phyloP scores from a whole-genome alignment of 2,329 filamentous ascomycete genomes.

The Fusarium caatingaense region DNA sequence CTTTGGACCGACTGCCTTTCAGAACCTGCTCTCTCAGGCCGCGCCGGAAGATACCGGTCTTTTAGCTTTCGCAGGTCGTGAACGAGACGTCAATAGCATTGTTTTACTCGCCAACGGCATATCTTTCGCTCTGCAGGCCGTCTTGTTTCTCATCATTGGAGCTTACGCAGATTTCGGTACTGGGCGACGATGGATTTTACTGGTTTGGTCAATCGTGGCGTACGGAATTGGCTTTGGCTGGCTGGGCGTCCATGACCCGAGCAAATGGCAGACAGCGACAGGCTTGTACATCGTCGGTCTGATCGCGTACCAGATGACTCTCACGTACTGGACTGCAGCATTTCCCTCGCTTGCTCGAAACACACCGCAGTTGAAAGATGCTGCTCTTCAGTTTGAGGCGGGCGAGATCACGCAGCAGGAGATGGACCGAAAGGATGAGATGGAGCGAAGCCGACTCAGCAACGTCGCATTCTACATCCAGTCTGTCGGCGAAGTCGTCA shows the following conservation, averaged over 20 bases:
- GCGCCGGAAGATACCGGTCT: slow-evolving; percentile 64
- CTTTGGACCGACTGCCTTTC: slow-evolving; percentile 72
- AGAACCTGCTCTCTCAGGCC: slow-evolving; percentile 72
- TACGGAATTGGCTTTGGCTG: slow-evolving; percentile 75
- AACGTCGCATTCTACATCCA: slow-evolving; percentile 74
- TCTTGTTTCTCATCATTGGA: slow-evolving; percentile 64
- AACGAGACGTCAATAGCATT: slow-evolving; percentile 72
- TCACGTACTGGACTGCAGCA: slow-evolving; percentile 77
- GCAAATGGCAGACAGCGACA: slow-evolving; percentile 69
- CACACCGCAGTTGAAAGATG: slow-evolving; percentile 49
- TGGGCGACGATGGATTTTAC: slow-evolving; percentile 71
- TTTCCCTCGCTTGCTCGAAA: slow-evolving; percentile 56
- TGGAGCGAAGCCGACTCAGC: slow-evolving; percentile 72
- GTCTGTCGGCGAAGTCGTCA: slow-evolving; percentile 69
- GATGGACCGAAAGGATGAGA: slow-evolving; percentile 69
- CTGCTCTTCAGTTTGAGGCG: slow-evolving; percentile 47
- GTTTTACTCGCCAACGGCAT: slow-evolving; percentile 75
- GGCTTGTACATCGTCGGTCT: slow-evolving; percentile 75
- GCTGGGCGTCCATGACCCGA: slow-evolving; percentile 70
- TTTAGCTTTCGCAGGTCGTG: slow-evolving; percentile 65
- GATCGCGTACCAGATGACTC: slow-evolving; percentile 73
- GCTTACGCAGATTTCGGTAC: slow-evolving; percentile 72
- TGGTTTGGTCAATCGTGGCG: slow-evolving; percentile 69
- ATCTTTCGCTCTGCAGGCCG: slow-evolving; percentile 73
- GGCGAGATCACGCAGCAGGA: slow-evolving; percentile 67